These are phyloP conservation scores for Phyllosticta citribraziliensis DNA, from an alignment of 2,329 filamentous ascomycete species.

Conservation along the genomic window DNA sequence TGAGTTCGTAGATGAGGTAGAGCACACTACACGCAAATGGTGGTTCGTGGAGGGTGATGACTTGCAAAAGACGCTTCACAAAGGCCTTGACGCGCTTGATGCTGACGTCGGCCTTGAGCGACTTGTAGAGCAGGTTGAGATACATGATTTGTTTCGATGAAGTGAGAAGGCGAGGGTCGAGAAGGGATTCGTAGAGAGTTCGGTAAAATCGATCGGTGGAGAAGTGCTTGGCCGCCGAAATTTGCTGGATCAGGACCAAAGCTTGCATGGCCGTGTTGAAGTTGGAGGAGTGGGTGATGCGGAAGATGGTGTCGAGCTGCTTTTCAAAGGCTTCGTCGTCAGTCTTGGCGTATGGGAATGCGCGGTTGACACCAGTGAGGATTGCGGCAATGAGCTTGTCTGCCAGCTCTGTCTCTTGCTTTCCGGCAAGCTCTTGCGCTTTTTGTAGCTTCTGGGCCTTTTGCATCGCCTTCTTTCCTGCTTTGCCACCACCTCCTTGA, in stretches of 20 bases:
- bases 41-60: constrained; percentile 80
- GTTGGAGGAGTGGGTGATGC: constrained; percentile 93
- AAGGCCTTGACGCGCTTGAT: constrained; percentile 91
- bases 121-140: constrained; percentile 79
- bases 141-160: constrained; percentile 96
- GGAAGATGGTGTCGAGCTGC: constrained; percentile 89
- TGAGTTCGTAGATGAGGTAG: constrained; percentile 76
- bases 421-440: constrained; percentile 32
- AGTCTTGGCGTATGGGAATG: constrained; percentile 81
- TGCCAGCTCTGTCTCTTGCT: constrained; percentile 54
- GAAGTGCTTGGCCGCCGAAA: constrained; percentile 70
- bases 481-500: constrained; percentile 46
- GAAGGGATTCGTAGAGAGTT: constrained; percentile 85
- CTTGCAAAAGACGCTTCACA: constrained; percentile 82
- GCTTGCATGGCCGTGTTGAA: constrained; percentile 98
- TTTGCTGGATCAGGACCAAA: constrained; percentile 86
- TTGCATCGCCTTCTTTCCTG: constrained; percentile 43
- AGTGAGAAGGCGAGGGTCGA: constrained; percentile 77
- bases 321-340: constrained; percentile 71
- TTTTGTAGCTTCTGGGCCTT: constrained; percentile 34
- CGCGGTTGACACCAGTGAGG: constrained; percentile 88
- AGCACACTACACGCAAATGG: constrained; percentile 89
- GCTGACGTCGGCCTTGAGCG: constrained; percentile 83
- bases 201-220: constrained; percentile 88
- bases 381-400: constrained; percentile 91